Evolutionary conservation across 1,284 basidiomycete species (phyloP).

Genomic region (Pascua guehoae): DNA sequence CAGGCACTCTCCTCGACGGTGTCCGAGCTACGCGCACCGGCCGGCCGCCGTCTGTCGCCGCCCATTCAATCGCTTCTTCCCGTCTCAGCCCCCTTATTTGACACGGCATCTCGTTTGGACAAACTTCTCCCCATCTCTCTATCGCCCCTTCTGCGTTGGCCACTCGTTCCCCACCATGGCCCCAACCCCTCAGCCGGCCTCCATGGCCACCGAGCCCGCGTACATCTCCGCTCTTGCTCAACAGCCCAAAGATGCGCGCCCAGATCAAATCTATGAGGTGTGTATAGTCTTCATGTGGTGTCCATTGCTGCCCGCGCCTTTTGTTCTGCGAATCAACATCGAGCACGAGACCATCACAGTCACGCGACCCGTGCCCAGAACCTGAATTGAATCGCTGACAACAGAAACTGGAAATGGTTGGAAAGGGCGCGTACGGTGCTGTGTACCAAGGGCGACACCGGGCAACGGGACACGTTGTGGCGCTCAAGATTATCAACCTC

Average conservation of each 20-base stretch:
- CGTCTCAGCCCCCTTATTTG: too few relatives aligned
- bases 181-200: not conserved
- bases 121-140: not conserved
- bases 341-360: too few relatives aligned
- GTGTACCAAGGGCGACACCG: conserved; percentile 91
- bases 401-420: conserved; percentile 69
- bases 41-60: too few relatives aligned
- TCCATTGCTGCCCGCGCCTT: not conserved
- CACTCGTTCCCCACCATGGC: not conserved
- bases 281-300: not conserved
- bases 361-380: too few relatives aligned
- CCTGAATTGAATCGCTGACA: conserved; percentile 11
- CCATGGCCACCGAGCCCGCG: conserved; percentile 32
- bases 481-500: conserved; percentile 97
- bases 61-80: too few relatives aligned
- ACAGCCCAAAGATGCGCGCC: conserved; percentile 43
- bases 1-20: too few relatives aligned
- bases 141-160: not conserved
- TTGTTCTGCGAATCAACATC: too few relatives aligned
- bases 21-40: too few relatives aligned
- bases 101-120: not conserved
- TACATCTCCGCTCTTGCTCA: conserved; percentile 35
- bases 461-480: conserved; percentile 78
- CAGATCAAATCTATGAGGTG: conserved; percentile 43
- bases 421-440: conserved; percentile 93